Evolutionary conservation across 1,284 basidiomycete genomes (phyloP).

Genomic region (Boletus hoseneyae): DNA sequence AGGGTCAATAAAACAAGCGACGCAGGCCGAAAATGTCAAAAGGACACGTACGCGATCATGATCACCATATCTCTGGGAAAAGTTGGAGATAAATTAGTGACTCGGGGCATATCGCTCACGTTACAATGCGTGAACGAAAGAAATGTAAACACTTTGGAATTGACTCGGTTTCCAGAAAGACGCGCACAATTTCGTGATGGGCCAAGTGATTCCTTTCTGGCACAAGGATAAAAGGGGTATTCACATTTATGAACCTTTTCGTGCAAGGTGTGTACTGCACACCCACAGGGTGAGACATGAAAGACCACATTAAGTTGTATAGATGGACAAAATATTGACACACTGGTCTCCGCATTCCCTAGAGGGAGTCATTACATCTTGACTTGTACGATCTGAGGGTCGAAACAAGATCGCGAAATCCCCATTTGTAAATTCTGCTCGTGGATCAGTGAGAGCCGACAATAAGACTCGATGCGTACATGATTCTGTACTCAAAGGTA

Average conservation of each 20-base stretch:
- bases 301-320: constrained; percentile 9
- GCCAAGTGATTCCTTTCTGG: constrained; percentile 3
- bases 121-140: not conserved
- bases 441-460: constrained; percentile 3
- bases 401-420: constrained; percentile 6
- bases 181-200: not conserved
- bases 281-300: constrained; percentile 6
- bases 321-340: constrained; percentile 5
- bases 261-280: constrained; percentile 2
- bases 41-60: not conserved
- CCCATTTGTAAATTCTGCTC: constrained; percentile 21
- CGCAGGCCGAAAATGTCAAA: not conserved
- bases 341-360: constrained; percentile 7
- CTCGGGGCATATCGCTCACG: not conserved
- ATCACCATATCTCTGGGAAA: not conserved
- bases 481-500: constrained; percentile 13
- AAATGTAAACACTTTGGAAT: not conserved
- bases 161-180: not conserved
- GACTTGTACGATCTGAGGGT: not conserved
- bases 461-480: constrained; percentile 15
- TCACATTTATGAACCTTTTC: constrained; percentile 8
- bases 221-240: constrained; percentile 3
- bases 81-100: not conserved
- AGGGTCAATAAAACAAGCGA: no score
- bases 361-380: constrained; percentile 19